Conservation (phyloP, 495 filamentous ascomycete species). For the Xylaria castorea region DNA sequence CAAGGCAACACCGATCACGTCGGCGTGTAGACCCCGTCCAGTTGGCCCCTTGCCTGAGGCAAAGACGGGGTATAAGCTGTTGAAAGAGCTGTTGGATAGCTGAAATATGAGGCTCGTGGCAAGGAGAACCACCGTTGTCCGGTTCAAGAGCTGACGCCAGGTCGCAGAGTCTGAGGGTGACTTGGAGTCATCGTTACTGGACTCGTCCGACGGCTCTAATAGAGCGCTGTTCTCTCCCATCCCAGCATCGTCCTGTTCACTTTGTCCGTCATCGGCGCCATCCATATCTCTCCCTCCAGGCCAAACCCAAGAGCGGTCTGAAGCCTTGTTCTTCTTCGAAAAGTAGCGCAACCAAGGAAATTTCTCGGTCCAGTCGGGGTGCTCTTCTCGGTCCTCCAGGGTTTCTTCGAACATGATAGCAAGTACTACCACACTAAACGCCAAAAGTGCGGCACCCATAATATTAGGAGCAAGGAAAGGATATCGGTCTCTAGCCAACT, state of each 20-base stretch:
- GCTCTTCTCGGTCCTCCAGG: slow-evolving; percentile 70
- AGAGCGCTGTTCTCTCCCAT: slow-evolving; percentile 42
- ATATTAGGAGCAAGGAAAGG: slow-evolving; percentile 90
- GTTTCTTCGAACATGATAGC: slow-evolving; percentile 86
- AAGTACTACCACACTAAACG: slow-evolving; percentile 74
- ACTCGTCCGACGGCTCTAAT: slow-evolving; percentile 42
- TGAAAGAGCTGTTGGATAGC: slow-evolving; percentile 86
- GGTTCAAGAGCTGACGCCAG: slow-evolving; percentile 67
- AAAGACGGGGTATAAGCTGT: slow-evolving; percentile 91
- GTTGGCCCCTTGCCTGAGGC: slow-evolving; percentile 73
- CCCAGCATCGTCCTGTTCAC: slow-evolving; percentile 47
- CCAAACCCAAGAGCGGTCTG: slow-evolving; percentile 67
- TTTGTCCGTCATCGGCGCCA: slow-evolving; percentile 44
- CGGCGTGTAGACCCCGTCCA: slow-evolving; percentile 75
- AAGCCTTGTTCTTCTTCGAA: slow-evolving; percentile 51
- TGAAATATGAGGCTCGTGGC: slow-evolving; percentile 87
- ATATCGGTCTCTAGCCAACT: slow-evolving; percentile 62
- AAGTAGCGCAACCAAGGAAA: slow-evolving; percentile 35
- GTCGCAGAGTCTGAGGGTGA: slow-evolving; percentile 47
- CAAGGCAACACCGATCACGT: slow-evolving; percentile 83
- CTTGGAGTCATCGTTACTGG: slow-evolving; percentile 39
- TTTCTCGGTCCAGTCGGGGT: slow-evolving; percentile 60
- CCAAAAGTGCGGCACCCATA: slow-evolving; percentile 70
- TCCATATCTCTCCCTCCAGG: slow-evolving; percentile 60
- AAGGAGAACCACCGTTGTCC: slow-evolving; percentile 81